Base-by-base conservation (phyloP, 768 basidiomycete species). In the Trametes maxima region DNA sequence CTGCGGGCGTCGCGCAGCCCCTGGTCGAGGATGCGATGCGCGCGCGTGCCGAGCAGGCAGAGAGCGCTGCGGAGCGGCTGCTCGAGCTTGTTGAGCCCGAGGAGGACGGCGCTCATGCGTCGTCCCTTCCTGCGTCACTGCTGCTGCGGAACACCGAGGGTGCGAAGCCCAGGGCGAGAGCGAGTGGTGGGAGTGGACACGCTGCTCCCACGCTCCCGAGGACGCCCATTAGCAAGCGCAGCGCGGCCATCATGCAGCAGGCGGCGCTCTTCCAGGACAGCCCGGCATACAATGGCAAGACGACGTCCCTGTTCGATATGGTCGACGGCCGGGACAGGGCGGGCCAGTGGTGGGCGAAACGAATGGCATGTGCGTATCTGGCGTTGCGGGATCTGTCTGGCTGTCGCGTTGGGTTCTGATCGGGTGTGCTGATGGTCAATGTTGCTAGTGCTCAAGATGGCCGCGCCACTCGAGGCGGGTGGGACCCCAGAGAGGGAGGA, bases 11-110 rank as follows among this genome's bases (percentile, higher is more conserved):
- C 72, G 81, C 65, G 52, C 78, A 76, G 47, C 78, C 85, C 13
- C 82, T 83, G 19, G 78, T 95, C 4, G 94, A 95, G 69, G 95
- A 96, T 70, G 93, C 88, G 33, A 73, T 96, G 66, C 83, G 88
- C 45, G 92, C 92, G 2, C 85, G 92, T 54, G 95, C 95, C 1
- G 91, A 92, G 67, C 95, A 97, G 71, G 95, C 95, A 0, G 92
- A 95, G 71, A 94, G 92, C 70, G 92, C 94, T 8, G 95, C 95
- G 0, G 89, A 93, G 71, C 83, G 92, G 50, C 75, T 98, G 25
- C 72, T 96, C 40, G 95, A 97, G 72, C 80, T 96, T 16, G 89
- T 92, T 13, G 91, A 94, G 63, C 84, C 88, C 14, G 91, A 92
- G 48, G 88, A 86, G 13, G 86, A 85, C n/a, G 43, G 49, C 25